These are phyloP conservation scores for Triticum aestivum DNA, from an alignment of 176 grass and related monocot genomes.

Conservation along the genomic window DNA sequence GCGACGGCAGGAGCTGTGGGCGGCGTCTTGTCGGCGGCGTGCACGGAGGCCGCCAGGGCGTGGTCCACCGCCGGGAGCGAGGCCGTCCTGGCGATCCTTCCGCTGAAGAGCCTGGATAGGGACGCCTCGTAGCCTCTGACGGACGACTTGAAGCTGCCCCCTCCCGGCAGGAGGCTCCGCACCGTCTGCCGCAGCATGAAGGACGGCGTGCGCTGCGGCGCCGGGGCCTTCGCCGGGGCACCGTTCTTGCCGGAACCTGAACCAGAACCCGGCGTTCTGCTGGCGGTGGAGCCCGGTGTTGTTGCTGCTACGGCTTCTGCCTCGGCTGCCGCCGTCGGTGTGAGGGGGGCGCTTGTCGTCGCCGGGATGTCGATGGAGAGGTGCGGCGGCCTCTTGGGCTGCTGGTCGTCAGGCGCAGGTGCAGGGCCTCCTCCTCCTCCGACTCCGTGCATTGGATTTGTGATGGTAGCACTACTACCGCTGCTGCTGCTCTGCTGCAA, in stretches of 20 bases:
- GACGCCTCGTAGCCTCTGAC: constrained; percentile 44
- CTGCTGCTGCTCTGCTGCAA: background rate
- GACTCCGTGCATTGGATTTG: background rate
- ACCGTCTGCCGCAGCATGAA: constrained; percentile 46
- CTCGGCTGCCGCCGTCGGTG: constrained; percentile 9
- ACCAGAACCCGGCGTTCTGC: constrained; percentile 20
- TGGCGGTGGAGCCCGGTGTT: constrained; percentile 22
- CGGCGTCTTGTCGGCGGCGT: constrained; percentile 1
- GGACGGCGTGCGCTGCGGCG: constrained; percentile 48
- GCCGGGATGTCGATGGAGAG: constrained; percentile 68
- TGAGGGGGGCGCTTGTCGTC: background rate
- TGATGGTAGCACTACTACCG: fast-evolving
- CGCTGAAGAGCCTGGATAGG: constrained; percentile 52
- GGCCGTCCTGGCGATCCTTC: constrained; percentile 42
- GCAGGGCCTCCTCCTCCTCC: background rate
- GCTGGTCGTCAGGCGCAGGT: background rate
- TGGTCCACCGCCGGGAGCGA: constrained; percentile 42
- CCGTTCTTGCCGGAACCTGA: background rate
- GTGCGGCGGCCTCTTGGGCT: constrained; percentile 41
- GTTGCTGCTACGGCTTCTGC: constrained; percentile 24
- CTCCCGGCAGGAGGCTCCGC: constrained; percentile 48
- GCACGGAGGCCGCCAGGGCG: background rate
- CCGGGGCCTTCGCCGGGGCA: background rate
- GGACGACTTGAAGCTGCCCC: constrained; percentile 65
- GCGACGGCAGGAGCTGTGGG: too few species aligned